Conservation (phyloP, 768 basidiomycete species). For the Boletus reticulatus region DNA sequence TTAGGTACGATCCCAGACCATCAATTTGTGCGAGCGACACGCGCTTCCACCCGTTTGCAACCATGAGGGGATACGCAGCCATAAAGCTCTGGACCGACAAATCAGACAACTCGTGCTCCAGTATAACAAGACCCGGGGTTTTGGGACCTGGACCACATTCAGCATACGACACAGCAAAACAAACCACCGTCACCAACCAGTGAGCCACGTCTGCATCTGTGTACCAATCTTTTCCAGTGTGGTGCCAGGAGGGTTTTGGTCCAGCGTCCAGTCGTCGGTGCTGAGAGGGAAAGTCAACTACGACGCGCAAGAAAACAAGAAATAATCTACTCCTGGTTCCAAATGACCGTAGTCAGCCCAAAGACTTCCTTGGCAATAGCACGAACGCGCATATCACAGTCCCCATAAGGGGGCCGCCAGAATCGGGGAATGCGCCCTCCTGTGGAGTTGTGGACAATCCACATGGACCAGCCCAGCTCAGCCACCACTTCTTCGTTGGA, state of each 20-base stretch:
- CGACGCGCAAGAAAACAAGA: background rate
- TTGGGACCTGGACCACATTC: slow-evolving; percentile 50
- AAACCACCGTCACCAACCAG: slow-evolving; percentile 35
- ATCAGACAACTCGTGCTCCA: slow-evolving; percentile 80
- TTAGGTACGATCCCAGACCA: slow-evolving; percentile 44
- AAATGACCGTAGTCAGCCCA: slow-evolving; percentile 78
- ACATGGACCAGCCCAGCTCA: slow-evolving; percentile 76
- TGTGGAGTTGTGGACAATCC: slow-evolving; percentile 75
- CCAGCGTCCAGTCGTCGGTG: slow-evolving; percentile 75
- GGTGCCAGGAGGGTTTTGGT: slow-evolving; percentile 36
- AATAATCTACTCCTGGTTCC: slow-evolving; percentile 79
- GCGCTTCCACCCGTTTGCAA: slow-evolving; percentile 68
- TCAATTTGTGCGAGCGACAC: slow-evolving; percentile 50
- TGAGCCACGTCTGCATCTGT: slow-evolving; percentile 55
- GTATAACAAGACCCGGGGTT: slow-evolving; percentile 71
- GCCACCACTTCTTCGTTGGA: slow-evolving; percentile 66
- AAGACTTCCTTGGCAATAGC: slow-evolving; percentile 88
- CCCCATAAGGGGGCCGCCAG: slow-evolving; percentile 91
- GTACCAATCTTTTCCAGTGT: slow-evolving; percentile 46
- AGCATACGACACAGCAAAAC: background rate
- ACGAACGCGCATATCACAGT: slow-evolving; percentile 78
- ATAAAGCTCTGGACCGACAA: slow-evolving; percentile 67
- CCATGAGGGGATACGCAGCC: slow-evolving; percentile 58
- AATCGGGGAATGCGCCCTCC: slow-evolving; percentile 72
- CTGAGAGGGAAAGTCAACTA: slow-evolving; percentile 33